Evolutionary conservation across 2,329 filamentous ascomycete species (phyloP).

Genomic region (Venturia nashicola): DNA sequence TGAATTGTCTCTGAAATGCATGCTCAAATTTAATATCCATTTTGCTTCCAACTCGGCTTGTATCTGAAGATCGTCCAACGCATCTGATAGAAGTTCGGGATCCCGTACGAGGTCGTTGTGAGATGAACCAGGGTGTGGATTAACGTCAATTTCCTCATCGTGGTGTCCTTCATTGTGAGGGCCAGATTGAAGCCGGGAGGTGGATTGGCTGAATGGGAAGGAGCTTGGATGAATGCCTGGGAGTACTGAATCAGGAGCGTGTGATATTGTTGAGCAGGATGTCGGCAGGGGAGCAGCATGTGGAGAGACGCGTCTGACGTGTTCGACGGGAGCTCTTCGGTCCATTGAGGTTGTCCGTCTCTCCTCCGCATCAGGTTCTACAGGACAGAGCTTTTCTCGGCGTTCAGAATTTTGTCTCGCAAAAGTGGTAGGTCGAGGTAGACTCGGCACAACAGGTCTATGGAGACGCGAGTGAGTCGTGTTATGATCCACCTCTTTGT

Average conservation of each 20-base stretch:
- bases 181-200: not conserved
- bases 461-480: slow-evolving; percentile 16
- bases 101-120: slow-evolving; percentile 3
- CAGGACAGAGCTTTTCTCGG: slow-evolving; percentile 58
- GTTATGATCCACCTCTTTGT: not conserved
- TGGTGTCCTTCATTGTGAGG: not conserved
- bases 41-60: slow-evolving; percentile 71
- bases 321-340: slow-evolving; percentile 44
- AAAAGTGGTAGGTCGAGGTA: slow-evolving; percentile 69
- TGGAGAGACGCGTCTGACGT: slow-evolving; percentile 31
- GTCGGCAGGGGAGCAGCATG: slow-evolving; percentile 24
- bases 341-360: slow-evolving; percentile 63
- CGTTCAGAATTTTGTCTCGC: slow-evolving; percentile 73
- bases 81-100: slow-evolving; percentile 14
- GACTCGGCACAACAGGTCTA: slow-evolving; percentile 59
- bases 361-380: slow-evolving; percentile 50
- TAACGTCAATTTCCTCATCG: not conserved
- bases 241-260: slow-evolving; percentile 16
- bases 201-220: not conserved
- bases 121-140: not conserved
- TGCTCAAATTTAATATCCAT: slow-evolving; percentile 96
- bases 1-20: slow-evolving; percentile 92
- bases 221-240: slow-evolving; percentile 7
- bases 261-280: slow-evolving; percentile 20
- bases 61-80: slow-evolving; percentile 48